These are phyloP conservation scores for Starmerella scarabaei DNA, from an alignment of 805 yeast genomes.

Conservation along the genomic window DNA sequence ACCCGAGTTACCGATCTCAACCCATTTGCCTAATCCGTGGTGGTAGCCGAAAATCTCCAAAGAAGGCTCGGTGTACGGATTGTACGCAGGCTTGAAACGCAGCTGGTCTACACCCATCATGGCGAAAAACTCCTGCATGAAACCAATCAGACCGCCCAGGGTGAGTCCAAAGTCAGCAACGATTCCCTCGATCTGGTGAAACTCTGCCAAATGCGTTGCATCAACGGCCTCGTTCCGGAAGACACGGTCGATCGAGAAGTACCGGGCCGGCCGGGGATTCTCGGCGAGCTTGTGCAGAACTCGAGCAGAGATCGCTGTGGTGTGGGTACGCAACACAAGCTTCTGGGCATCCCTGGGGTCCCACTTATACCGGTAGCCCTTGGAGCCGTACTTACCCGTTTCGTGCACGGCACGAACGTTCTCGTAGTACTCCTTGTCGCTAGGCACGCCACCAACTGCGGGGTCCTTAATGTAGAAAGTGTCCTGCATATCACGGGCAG, in stretches of 20 bases:
- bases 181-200: conserved; percentile 99
- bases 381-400: conserved; percentile 81
- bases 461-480: conserved; percentile 97
- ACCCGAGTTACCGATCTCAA: conserved; percentile 98
- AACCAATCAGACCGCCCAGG: conserved; percentile 90
- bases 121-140: conserved; percentile 93
- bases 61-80: conserved; percentile 98
- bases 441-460: conserved; percentile 61
- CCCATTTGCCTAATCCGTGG: conserved; percentile 90
- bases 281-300: conserved; percentile 75
- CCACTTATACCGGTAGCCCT: conserved; percentile 99
- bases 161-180: conserved; percentile 92
- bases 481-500: conserved; percentile 98
- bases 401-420: conserved; percentile 77
- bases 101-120: conserved; percentile 95
- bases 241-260: conserved; percentile 93
- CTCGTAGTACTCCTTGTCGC: conserved; percentile 64
- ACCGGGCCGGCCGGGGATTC: conserved; percentile 78
- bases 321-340: conserved; percentile 92
- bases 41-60: conserved; percentile 97
- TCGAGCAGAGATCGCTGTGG: conserved; percentile 84
- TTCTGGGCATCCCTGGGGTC: conserved; percentile 76
- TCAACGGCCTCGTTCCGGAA: conserved; percentile 99
- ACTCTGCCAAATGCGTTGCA: conserved; percentile 97
- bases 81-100: conserved; percentile 96